phyloP scores from a whole-genome alignment of 352 stramenopile genomes.

The Thraustotheca clavata region DNA sequence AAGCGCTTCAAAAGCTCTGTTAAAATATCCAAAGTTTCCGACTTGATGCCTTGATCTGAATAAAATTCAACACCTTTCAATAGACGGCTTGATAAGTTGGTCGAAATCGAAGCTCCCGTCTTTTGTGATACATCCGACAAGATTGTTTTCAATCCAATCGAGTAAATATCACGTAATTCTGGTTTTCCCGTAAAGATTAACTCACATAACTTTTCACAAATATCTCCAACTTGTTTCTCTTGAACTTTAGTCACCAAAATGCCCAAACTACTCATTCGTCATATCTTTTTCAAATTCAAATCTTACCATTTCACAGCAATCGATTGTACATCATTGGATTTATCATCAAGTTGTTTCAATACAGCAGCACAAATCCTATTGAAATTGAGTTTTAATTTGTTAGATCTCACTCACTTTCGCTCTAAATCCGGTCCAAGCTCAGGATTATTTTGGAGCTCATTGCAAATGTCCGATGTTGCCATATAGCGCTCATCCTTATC shows the following conservation, averaged over 20 bases:
- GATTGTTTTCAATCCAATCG: slow-evolving; percentile 97
- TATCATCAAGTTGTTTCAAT: slow-evolving; percentile 96
- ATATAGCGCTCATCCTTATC: slow-evolving; percentile 99
- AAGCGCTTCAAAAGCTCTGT: slow-evolving; percentile 96
- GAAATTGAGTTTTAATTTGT: neutral
- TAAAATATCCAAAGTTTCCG: slow-evolving; percentile 95
- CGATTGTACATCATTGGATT: slow-evolving; percentile 98
- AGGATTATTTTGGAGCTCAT: slow-evolving; percentile 90
- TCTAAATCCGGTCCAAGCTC: slow-evolving; percentile 80
- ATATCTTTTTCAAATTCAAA: neutral
- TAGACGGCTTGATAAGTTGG: slow-evolving; percentile 53
- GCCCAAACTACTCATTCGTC: slow-evolving; percentile 49
- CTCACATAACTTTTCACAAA: slow-evolving; percentile 94
- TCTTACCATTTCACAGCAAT: slow-evolving; percentile 81
- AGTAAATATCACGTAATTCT: slow-evolving; percentile 98
- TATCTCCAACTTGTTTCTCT: slow-evolving; percentile 92
- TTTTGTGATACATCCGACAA: slow-evolving; percentile 88
- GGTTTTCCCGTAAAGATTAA: slow-evolving; percentile 95
- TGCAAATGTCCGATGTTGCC: slow-evolving; percentile 97
- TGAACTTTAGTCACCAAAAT: slow-evolving; percentile 97
- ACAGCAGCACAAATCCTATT: slow-evolving; percentile 92
- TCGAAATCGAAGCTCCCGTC: slow-evolving; percentile 84
- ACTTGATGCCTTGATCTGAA: slow-evolving; percentile 74
- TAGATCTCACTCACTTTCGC: slow-evolving; percentile 50
- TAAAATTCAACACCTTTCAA: slow-evolving; percentile 54